A percentile compares a stretch with the other conserved stretches of the same genome.
Conservation (phyloP, 352 stramenopile genomes). For the Elongisporangium prolatum region DNA sequence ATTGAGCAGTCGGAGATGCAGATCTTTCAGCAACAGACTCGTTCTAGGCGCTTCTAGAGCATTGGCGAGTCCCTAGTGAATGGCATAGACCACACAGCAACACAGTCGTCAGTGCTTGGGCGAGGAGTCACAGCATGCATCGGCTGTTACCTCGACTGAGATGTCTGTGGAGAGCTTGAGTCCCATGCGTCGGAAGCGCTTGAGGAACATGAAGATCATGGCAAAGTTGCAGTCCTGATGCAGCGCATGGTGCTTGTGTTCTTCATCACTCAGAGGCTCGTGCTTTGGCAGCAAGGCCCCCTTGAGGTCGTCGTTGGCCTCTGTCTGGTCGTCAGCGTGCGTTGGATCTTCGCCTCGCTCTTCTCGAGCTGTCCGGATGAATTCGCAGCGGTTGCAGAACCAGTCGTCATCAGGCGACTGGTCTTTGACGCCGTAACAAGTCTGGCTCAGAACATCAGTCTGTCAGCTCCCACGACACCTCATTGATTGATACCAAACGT, state of each 20-base stretch:
- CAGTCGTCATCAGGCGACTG: constrained; percentile 39
- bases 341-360: constrained; percentile 5
- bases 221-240: constrained; percentile 50
- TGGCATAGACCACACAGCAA: background rate
- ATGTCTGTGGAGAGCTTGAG: constrained; percentile 41
- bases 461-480: background rate
- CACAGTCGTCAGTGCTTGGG: too few relatives aligned
- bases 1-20: constrained; percentile 38
- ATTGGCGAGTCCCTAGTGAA: constrained; percentile 23
- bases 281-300: constrained; percentile 28
- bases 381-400: constrained; percentile 55
- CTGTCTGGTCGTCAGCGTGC: constrained; percentile 4
- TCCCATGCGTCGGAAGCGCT: constrained; percentile 53
- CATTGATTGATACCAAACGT: background rate
- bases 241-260: constrained; percentile 28
- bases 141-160: constrained; percentile 44
- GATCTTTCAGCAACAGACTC: constrained; percentile 28
- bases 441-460: constrained; percentile 9
- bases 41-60: constrained; percentile 29
- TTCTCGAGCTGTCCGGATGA: constrained; percentile 19
- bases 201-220: constrained; percentile 58
- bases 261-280: constrained; percentile 18
- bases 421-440: constrained; percentile 50
- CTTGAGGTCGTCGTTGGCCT: constrained; percentile 14
- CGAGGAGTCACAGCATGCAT: too few relatives aligned